These are phyloP conservation scores for Cajanus cajan DNA, from an alignment of 306 rosid species.

Conservation along the genomic window DNA sequence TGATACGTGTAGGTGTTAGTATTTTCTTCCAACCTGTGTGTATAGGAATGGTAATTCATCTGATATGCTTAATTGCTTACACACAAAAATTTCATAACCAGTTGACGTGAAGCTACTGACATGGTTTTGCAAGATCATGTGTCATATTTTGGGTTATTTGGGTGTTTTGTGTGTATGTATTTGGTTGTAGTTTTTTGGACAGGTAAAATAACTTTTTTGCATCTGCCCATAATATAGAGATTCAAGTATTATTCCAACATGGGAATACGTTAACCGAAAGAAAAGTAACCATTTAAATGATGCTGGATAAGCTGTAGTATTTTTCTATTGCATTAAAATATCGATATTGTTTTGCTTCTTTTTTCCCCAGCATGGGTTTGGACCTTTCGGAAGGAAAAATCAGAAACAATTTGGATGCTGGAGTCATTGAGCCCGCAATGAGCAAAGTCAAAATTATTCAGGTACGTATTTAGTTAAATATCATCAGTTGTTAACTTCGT, in stretches of 20 bases:
- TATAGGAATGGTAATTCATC: background rate
- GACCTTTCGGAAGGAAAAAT: slow-evolving; percentile 77
- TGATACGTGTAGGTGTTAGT: background rate
- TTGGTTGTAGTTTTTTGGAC: background rate
- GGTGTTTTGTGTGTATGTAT: background rate
- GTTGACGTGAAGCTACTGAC: background rate
- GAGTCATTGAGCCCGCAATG: slow-evolving; percentile 99
- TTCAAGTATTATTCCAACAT: background rate
- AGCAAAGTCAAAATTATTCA: slow-evolving; percentile 97
- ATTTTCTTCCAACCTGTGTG: background rate
- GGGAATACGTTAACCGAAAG: background rate
- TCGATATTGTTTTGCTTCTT: background rate
- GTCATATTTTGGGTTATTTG: background rate
- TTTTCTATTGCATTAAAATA: background rate
- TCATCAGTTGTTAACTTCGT: background rate
- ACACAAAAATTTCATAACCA: background rate
- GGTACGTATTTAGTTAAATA: slow-evolving; percentile 38
- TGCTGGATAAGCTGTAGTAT: background rate
- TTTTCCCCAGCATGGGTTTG: slow-evolving; percentile 73
- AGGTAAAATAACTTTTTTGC: background rate
- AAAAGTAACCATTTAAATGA: background rate
- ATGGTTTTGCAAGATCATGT: background rate
- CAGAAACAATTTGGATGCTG: slow-evolving; percentile 95
- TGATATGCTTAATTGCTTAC: background rate
- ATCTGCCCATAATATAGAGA: background rate